phyloP scores from a whole-genome alignment of 768 basidiomycete genomes.

The Pluteus cervinus region DNA sequence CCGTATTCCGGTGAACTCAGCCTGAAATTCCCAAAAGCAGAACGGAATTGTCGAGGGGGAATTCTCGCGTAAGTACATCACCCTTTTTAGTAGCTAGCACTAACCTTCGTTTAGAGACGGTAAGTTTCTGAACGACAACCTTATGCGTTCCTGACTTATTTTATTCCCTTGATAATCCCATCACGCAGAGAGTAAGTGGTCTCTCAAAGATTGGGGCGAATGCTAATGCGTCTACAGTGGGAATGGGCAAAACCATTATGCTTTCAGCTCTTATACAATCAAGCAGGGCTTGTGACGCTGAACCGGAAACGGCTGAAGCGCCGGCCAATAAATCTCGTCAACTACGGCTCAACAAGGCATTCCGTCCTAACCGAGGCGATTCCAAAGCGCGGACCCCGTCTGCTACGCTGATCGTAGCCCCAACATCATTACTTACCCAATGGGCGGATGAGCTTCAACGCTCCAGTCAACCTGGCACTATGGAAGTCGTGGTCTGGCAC shows the following conservation, averaged over 20 bases:
- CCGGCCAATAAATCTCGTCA: constrained; percentile 41
- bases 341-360: constrained; percentile 56
- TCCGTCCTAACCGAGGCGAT: constrained; percentile 35
- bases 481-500: constrained; percentile 78
- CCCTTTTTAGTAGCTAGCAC: constrained; percentile 5
- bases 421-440: constrained; percentile 85
- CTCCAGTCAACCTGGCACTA: constrained; percentile 65
- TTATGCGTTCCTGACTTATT: background rate
- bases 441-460: constrained; percentile 91
- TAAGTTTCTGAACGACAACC: constrained; percentile 14
- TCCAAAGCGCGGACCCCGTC: constrained; percentile 29
- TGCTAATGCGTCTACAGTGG: constrained; percentile 49
- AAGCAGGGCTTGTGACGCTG: constrained; percentile 46
- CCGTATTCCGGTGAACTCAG: constrained; percentile 88
- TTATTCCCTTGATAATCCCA: background rate
- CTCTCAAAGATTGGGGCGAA: background rate
- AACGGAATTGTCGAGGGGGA: constrained; percentile 74
- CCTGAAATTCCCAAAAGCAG: constrained; percentile 76
- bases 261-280: constrained; percentile 84
- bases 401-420: constrained; percentile 88
- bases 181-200: constrained; percentile 3
- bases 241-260: constrained; percentile 97
- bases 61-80: constrained; percentile 70
- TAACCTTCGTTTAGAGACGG: constrained; percentile 28
- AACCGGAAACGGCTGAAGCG: constrained; percentile 21